A percentile compares a stretch with the other conserved stretches of the same genome.
Conservation (phyloP, 345 rosid genomes). For the Populus pruinosa region DNA sequence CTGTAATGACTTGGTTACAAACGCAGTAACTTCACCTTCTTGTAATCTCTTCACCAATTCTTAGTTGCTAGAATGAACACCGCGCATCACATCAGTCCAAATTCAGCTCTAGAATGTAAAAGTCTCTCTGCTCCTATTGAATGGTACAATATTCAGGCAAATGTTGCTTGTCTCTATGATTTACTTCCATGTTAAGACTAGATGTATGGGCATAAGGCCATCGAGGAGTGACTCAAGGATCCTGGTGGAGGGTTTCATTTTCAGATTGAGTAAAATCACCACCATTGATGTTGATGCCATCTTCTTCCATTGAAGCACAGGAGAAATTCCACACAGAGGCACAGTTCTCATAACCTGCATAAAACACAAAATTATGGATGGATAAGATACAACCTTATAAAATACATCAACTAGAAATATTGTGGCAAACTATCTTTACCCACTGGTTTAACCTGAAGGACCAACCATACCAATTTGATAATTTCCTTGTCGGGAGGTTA, state of each 20-base stretch:
- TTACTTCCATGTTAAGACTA: background rate
- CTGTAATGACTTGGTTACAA: no score
- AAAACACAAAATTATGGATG: background rate
- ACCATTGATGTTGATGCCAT: slow-evolving; percentile 9
- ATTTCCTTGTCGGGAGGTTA: background rate
- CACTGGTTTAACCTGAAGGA: background rate
- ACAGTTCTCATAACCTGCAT: slow-evolving; percentile 57
- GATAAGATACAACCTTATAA: no score
- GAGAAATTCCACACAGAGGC: slow-evolving; percentile 80
- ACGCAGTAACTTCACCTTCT: no score
- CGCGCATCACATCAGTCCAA: no score
- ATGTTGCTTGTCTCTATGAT: background rate
- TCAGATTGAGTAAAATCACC: slow-evolving; percentile 19
- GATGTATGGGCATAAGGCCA: background rate
- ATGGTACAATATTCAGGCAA: background rate
- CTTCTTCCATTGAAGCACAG: slow-evolving; percentile 29
- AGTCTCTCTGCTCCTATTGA: background rate
- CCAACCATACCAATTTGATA: no score
- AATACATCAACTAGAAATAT: no score
- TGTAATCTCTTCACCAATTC: no score
- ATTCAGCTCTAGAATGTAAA: no score
- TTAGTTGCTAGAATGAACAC: no score
- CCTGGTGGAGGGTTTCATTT: background rate
- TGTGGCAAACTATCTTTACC: background rate
- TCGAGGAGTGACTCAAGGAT: background rate